Conservation (phyloP, 371 early-diverging fungal genomes). For the Actinomortierella ambigua region DNA sequence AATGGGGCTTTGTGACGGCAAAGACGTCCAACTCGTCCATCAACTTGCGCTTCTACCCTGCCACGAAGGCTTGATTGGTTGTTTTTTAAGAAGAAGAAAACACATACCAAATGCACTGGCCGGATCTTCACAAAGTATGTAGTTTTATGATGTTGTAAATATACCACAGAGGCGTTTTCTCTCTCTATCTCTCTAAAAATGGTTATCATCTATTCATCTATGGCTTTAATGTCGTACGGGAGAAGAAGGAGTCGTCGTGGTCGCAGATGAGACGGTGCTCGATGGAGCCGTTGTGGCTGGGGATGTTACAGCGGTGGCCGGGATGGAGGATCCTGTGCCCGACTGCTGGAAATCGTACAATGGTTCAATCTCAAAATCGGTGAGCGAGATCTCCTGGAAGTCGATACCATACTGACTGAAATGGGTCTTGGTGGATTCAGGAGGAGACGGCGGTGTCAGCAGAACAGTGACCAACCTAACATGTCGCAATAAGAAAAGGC, state of each 20-base stretch:
- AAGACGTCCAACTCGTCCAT: constrained; percentile 11
- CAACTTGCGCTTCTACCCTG: constrained; percentile 33
- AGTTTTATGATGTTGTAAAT: no score
- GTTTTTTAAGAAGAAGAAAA: no score
- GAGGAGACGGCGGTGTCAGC: constrained; percentile 40
- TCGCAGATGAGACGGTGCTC: constrained; percentile 20
- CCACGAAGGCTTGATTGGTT: no score
- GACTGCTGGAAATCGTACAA: constrained; percentile 25
- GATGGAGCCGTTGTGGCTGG: constrained; percentile 13
- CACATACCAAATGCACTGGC: no score
- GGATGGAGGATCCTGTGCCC: no score
- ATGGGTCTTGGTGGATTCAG: constrained; percentile 43
- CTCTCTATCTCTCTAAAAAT: no score
- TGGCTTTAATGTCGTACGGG: no score
- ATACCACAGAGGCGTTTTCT: no score
- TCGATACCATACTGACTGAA: constrained; percentile 40
- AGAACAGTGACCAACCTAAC: constrained; percentile 33
- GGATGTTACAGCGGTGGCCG: neutral
- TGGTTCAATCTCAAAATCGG: constrained; percentile 44
- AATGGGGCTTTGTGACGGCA: constrained; percentile 15
- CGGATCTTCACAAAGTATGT: no score
- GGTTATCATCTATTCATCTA: no score
- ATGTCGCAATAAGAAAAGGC: neutral
- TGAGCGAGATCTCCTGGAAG: constrained; percentile 28
- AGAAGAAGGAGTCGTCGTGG: constrained; percentile 19